These are phyloP conservation scores for Paecilomyces dactylethromorphus DNA, from an alignment of 2,329 filamentous ascomycete genomes.

Conservation along the genomic window DNA sequence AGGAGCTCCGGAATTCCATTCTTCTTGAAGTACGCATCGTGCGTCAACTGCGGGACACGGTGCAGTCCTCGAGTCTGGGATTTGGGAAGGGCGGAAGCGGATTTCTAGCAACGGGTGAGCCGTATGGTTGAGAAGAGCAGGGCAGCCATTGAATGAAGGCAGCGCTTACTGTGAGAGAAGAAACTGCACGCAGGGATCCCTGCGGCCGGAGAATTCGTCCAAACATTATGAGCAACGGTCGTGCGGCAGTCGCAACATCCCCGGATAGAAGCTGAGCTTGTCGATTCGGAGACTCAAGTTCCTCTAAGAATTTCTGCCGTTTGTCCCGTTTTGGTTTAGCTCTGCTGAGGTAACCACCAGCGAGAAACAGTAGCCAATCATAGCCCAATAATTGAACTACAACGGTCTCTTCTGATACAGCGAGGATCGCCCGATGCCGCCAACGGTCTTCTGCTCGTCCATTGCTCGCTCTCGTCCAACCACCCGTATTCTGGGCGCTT, in stretches of 20 bases:
- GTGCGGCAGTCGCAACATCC: slow-evolving; percentile 11
- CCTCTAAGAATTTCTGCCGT: slow-evolving; percentile 27
- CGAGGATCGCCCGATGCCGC: not conserved
- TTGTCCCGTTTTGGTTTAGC: slow-evolving; percentile 21
- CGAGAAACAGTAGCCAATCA: slow-evolving; percentile 8
- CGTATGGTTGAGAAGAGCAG: slow-evolving; percentile 5
- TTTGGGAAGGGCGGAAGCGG: slow-evolving; percentile 28
- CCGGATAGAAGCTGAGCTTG: not conserved
- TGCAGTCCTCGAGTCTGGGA: slow-evolving; percentile 36
- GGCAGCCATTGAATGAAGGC: slow-evolving; percentile 5
- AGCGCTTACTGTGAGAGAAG: slow-evolving; percentile 23
- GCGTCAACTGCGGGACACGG: slow-evolving; percentile 42
- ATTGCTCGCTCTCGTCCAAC: slow-evolving; percentile 1
- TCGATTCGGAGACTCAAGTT: slow-evolving; percentile 10
- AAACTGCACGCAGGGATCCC: slow-evolving; percentile 35
- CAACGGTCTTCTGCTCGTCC: not conserved
- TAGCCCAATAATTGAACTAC: not conserved
- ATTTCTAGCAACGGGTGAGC: slow-evolving; percentile 18
- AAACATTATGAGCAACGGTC: slow-evolving; percentile 30
- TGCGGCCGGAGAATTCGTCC: slow-evolving; percentile 38
- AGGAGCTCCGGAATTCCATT: slow-evolving; percentile 65
- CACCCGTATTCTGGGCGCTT: not conserved
- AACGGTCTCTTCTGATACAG: not conserved
- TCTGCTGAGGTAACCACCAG: slow-evolving; percentile 15
- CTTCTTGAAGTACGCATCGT: slow-evolving; percentile 38